Percentiles rank a stretch among this genome's conserved stretches.
Evolutionary conservation across 148 eudicot genomes (phyloP).

Genomic region (Silene latifolia): DNA sequence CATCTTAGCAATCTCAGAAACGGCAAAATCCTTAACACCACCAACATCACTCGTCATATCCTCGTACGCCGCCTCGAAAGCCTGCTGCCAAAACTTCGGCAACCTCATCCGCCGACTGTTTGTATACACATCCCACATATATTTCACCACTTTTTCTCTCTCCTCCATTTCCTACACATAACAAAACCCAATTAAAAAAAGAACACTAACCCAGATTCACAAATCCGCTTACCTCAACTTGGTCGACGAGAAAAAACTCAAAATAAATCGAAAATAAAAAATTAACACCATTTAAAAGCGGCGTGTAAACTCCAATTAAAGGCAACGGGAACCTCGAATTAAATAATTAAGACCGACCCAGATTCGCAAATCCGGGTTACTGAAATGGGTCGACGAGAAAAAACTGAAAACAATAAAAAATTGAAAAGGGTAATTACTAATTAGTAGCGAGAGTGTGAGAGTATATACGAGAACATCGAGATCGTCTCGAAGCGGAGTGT

Average conservation of each 20-base stretch:
- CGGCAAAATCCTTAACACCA: constrained; percentile 56
- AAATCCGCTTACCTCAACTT: background rate
- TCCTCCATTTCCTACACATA: constrained; percentile 78
- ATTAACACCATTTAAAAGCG: too few relatives aligned
- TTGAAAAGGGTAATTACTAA: background rate
- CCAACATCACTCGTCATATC: constrained; percentile 66
- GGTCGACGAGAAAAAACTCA: background rate
- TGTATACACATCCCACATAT: constrained; percentile 90
- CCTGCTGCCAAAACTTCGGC: constrained; percentile 85
- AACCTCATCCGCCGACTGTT: constrained; percentile 55
- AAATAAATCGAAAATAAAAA: background rate
- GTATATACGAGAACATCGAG: constrained; percentile 65
- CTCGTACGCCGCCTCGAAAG: constrained; percentile 88
- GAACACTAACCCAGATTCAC: background rate
- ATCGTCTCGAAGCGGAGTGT: constrained; percentile 53
- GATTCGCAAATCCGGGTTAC: constrained; percentile 3
- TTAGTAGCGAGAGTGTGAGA: background rate
- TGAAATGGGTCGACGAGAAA: constrained; percentile 2
- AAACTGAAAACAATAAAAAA: background rate
- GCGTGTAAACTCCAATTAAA: too few relatives aligned
- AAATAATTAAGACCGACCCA: constrained; percentile 2
- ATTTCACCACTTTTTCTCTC: constrained; percentile 82
- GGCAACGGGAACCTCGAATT: too few relatives aligned
- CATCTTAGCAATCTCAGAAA: constrained; percentile 88
- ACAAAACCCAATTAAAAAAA: background rate